phyloP scores from a whole-genome alignment of 176 grass and related monocot genomes.

The Eremochloa ophiuroides region DNA sequence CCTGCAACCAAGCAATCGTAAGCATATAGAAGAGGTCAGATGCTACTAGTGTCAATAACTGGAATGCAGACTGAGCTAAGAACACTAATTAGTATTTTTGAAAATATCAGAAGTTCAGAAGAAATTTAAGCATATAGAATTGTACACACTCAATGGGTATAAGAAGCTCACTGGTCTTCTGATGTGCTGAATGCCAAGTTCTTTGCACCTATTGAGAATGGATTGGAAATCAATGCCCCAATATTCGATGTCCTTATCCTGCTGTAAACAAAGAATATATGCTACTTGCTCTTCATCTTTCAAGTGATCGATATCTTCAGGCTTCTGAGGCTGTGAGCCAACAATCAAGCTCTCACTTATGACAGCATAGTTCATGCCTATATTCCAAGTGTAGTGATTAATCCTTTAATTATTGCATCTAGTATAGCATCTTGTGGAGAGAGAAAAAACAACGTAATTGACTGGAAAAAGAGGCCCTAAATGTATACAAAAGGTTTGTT shows the following conservation, averaged over 20 bases:
- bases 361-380: constrained; percentile 87
- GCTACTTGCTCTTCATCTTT: constrained; percentile 72
- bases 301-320: constrained; percentile 78
- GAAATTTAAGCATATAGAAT: background rate
- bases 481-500: background rate
- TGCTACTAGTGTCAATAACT: background rate
- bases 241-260: constrained; percentile 87
- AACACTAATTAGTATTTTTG: background rate
- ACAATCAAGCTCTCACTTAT: constrained; percentile 87
- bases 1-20: constrained; percentile 32
- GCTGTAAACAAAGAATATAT: constrained; percentile 81
- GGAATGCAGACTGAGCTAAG: background rate
- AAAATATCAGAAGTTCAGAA: background rate
- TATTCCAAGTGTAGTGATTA: constrained; percentile 5
- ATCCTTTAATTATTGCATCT: background rate
- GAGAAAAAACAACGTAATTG: constrained; percentile 1
- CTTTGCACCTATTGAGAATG: constrained; percentile 67
- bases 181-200: constrained; percentile 66
- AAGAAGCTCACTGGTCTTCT: constrained; percentile 62
- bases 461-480: background rate
- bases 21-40: background rate
- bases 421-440: background rate
- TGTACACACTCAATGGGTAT: background rate
- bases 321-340: constrained; percentile 88
- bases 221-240: constrained; percentile 80